Evolutionary conservation across 1,284 basidiomycete species (phyloP).

Genomic region (Ustilago loliicola): DNA sequence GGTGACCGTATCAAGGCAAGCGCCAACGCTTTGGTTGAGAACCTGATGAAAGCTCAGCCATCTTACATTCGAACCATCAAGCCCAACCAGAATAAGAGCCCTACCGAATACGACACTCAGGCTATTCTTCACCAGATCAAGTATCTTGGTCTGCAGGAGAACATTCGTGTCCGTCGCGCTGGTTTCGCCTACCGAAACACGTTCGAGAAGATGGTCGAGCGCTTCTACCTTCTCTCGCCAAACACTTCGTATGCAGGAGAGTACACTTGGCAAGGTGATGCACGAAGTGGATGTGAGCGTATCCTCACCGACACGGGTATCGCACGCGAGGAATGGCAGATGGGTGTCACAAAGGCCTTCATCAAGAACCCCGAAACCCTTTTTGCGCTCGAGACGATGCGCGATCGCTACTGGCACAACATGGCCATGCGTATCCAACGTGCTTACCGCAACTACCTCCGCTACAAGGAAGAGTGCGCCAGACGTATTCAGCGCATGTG

Average conservation of each 20-base stretch:
- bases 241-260: conserved; percentile 98
- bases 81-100: conserved; percentile 95
- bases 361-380: conserved; percentile 99
- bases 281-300: conserved; percentile 90
- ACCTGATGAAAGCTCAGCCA: conserved; percentile 94
- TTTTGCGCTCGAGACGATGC: conserved; percentile 98
- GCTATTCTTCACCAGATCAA: conserved; percentile 98
- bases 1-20: conserved; percentile 95
- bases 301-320: conserved; percentile 97
- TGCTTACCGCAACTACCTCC: conserved; percentile 93
- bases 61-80: conserved; percentile 99
- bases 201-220: conserved; percentile 94
- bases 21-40: conserved; percentile 93
- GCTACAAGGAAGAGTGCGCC: conserved; percentile 95
- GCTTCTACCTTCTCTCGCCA: conserved; percentile 93
- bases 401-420: conserved; percentile 99
- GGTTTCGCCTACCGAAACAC: conserved; percentile 98
- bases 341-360: conserved; percentile 98
- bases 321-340: conserved; percentile 97
- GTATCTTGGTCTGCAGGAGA: conserved; percentile 98
- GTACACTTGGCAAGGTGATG: conserved; percentile 94
- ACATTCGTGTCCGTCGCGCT: conserved; percentile 94
- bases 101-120: conserved; percentile 91
- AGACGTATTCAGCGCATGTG: conserved; percentile 96
- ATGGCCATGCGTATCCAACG: conserved; percentile 98